Base-by-base conservation (phyloP, 768 basidiomycete species). In the Suillus discolor region DNA sequence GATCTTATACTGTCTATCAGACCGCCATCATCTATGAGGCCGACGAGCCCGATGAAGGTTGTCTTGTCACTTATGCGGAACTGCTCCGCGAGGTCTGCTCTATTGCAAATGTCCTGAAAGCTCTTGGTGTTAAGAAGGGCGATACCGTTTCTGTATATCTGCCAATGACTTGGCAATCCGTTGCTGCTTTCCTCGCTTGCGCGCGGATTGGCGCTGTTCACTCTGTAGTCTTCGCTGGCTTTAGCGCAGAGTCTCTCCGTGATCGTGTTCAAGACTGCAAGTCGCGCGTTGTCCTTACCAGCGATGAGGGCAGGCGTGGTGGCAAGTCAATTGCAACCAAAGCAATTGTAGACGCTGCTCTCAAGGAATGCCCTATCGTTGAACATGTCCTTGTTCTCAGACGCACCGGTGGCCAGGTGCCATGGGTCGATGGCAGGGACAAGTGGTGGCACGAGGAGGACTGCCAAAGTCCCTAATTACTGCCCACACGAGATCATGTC, bases 11-110 rank as follows among this genome's bases (percentile, higher is more conserved):
- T 6, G 57, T 62, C 34, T 23, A 23, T 13, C 69, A 95, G 92
- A 89, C 90, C 34, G 97, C 97, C 36, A 97, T 99, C 79, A 96
- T 99, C 78, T 99, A 96, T 81, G 97, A 99, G 78, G 96, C 96
- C 1, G 97, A 99, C 72, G 97, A 99, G 76, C 92, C 96, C 1
- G 88, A 85, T 63, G 84, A 93, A 57, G 92, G 94, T 57, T 75
- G 86, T 66, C 83, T 90, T 57, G 83, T 99, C 75, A 82, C 89
- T 28, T 99, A 92, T 76, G 84, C 85, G 20, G 87, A 97, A 75
- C 91, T 99, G 64, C 85, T 98, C 53, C 90, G 88, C 65, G 94
- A 98, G 76, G 96, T 97, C 38, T 96, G 85, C 79, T 80, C 84
- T 59, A 78, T 98, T 62, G 97, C 97, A 54, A 97, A 99, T 71